A percentile compares a stretch with the other conserved stretches of the same genome.
Conservation (phyloP, 140 eudicot genomes). For the Oenanthe javanica region DNA sequence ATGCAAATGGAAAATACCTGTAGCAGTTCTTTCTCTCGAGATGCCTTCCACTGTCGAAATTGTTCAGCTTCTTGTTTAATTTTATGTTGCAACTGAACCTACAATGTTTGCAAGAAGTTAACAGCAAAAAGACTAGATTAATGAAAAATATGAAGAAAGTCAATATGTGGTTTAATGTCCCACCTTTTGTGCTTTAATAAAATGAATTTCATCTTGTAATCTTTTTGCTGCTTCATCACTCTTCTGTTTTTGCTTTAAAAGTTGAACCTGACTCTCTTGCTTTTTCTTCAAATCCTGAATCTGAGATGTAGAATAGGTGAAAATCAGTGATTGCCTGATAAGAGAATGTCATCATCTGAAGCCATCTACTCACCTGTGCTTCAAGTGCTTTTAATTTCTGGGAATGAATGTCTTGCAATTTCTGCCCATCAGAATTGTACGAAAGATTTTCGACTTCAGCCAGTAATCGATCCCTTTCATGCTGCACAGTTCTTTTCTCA, state of each 20-base stretch:
- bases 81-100: conserved; percentile 92
- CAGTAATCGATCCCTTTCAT: conserved; percentile 78
- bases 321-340: neutral
- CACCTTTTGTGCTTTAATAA: conserved; percentile 95
- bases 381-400: conserved; percentile 85
- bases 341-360: neutral
- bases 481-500: conserved; percentile 88
- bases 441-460: conserved; percentile 85
- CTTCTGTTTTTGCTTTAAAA: conserved; percentile 86
- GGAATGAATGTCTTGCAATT: conserved; percentile 77
- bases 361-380: conserved; percentile 51
- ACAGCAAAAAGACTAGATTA: conserved; percentile 2
- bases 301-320: conserved; percentile 21
- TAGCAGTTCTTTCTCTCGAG: conserved; percentile 85
- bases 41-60: conserved; percentile 95
- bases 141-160: neutral
- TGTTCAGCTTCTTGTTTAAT: conserved; percentile 97
- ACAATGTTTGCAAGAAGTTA: conserved; percentile 13
- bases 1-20: conserved; percentile 38
- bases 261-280: conserved; percentile 93
- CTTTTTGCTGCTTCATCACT: conserved; percentile 93
- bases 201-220: conserved; percentile 89
- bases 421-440: conserved; percentile 76
- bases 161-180: neutral
- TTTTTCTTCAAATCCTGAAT: conserved; percentile 95